Evolutionary conservation across 176 grass and related monocot genomes (phyloP), one percentile per base, ranked within the genome.

Genomic region (Sorghum bicolor): DNA sequence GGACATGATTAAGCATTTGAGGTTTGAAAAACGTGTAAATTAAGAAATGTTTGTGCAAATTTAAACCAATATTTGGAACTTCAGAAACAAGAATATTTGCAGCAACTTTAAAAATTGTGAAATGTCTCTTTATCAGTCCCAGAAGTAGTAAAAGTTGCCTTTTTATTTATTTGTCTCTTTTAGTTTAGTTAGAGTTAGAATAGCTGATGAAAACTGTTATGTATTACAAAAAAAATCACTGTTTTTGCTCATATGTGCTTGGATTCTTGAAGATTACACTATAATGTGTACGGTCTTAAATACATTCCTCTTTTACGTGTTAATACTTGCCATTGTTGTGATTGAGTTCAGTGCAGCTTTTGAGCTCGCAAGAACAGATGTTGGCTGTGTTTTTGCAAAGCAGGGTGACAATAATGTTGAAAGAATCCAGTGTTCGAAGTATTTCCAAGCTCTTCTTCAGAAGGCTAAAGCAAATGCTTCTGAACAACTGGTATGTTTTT

Each of bases 401-500:
- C 82, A 41, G 72, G 91, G 91, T 70, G 89, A 87, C 78, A 75
- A 83, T 68, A 72, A 77, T 86, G 75, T 91, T 36, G 96, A 93
- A 84, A 98, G 90, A 87, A 90, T 95, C 70, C 88, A 92, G 77
- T 78, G 83, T 31, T 98, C 87, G 10, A 95, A 88, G 74, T 85
- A 88, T 71, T 95, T 98, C 25, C 92, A 69, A 77, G 76, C 62
- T 81, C 82, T 95, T 82, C 82, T 92, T 84, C 67, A 76, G 31
- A 88, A 85, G 32, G 83, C 87, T 31, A 86, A 90, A 81, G 82
- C 28, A 83, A 85, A 93, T 82, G 38, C n/a, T 86, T 67, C 55
- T 90, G 80, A 86, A 67, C 85, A 78, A 61, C 75, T 41, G 79
- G 95, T 95, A 86, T 67, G 37, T 53, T 33, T 33, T 33, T 37